Base-by-base conservation (phyloP, 768 basidiomycete genomes). In the Auriscalpium orientale region DNA sequence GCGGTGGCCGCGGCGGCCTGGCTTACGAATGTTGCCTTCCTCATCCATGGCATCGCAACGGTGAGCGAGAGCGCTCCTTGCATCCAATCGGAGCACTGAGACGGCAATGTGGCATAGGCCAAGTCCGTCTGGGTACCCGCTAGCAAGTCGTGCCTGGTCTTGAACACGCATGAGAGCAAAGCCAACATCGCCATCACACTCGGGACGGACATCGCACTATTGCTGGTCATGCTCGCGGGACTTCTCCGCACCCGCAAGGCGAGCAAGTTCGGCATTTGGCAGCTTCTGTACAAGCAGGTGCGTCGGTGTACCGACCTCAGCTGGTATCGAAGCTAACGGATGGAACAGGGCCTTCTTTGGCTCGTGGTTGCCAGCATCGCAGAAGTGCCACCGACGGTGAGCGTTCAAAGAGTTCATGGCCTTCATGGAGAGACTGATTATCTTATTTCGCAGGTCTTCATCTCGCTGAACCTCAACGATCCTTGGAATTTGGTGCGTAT, bases 291-390 rank as follows among this genome's bases (percentile, higher is more conserved):
- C 34, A n/a, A 40, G 35, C 56, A 57, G 20, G 56, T 57, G 20
- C 5, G 51, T 18, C 15, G 15, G 53, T 7, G 22, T 20, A 8
- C 38, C 34, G 5, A 21, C 46, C 33, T 54, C 22, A 37, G 4
- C 15, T 48, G 12, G 36, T 15, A 8, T 16, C 15, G 5, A 12
- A 33, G 37, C 34, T 54, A 20, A 57, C 38, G 35, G 15, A n/a
- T 48, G 16, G n/a, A 48, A 18, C 33, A 57, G 56, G 56, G 56
- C 16, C 49, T 57, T 18, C 35, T 57, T 35, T 57, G 56, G 52
- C 38, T 57, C 35, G 9, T 13, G 9, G 46, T 34, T 1, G 52
- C 56, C 8, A 57, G 46, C 13, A 5, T 57, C 9, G 36, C 46
- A 11, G 47, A 46, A 28, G 12, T 54, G 38, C 56, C 56, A 22